Percentiles rank a stretch among this genome's conserved stretches.
These are phyloP conservation scores for Geotrichum cucujoidarum DNA, from an alignment of 1,139 yeast species.

Conservation along the genomic window DNA sequence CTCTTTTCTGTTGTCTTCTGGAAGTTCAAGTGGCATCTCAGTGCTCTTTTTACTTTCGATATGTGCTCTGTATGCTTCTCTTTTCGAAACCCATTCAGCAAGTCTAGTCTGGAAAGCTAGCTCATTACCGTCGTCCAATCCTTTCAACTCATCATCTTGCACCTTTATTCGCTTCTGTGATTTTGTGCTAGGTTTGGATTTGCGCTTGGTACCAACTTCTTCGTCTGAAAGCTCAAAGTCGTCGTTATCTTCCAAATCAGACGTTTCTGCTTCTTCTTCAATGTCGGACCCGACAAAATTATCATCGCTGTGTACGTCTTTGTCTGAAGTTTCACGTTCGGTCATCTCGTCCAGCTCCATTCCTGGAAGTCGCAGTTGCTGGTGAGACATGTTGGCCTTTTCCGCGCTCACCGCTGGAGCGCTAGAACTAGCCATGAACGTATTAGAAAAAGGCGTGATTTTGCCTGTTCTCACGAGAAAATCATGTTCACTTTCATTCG, in stretches of 20 bases:
- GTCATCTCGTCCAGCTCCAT: conserved; percentile 30
- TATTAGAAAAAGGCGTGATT: conserved; percentile 86
- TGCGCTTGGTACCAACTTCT: conserved; percentile 22
- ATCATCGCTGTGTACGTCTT: conserved; percentile 27
- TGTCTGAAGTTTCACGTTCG: conserved; percentile 22
- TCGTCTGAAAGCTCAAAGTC: conserved; percentile 29
- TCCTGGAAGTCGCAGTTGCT: conserved; percentile 45
- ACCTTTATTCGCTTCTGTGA: conserved; percentile 20
- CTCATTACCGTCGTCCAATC: conserved; percentile 80
- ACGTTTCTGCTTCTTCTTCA: conserved; percentile 24
- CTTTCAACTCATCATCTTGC: conserved; percentile 37
- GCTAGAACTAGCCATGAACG: conserved; percentile 40
- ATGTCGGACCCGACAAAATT: conserved; percentile 24
- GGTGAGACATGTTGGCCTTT: conserved; percentile 37
- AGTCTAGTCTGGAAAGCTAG: conserved; percentile 54
- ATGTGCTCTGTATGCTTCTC: conserved; percentile 29
- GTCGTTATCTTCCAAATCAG: conserved; percentile 27
- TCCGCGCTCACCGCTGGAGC: conserved; percentile 10
- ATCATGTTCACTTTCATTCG: conserved; percentile 75
- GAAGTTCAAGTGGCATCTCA: conserved; percentile 22
- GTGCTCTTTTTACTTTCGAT: conserved; percentile 9
- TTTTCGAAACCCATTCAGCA: conserved; percentile 50
- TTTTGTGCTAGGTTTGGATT: conserved; percentile 10
- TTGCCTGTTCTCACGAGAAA: conserved; percentile 83
- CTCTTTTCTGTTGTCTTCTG: conserved; percentile 42